Evolutionary conservation across 140 eudicot genomes (phyloP), one percentile per base, ranked within the genome.

Genomic region (Bidens hawaiensis): DNA sequence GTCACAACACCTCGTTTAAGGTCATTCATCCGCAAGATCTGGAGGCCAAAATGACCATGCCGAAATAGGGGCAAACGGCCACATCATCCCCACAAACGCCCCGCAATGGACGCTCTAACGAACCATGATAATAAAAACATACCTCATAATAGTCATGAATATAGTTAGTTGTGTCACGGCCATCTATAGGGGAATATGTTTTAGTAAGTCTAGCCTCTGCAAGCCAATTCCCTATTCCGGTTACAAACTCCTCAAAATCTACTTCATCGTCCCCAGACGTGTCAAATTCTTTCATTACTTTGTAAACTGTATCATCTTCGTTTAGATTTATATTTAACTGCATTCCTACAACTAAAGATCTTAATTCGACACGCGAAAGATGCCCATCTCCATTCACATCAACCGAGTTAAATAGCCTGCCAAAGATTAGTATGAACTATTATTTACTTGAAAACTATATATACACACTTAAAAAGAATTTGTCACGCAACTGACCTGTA

Each of bases 131-230:
- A 13, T 14, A 66, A 10, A 18, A 25, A 66, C 64, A 16, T 70
- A 93, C 99, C 94, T 75, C 84, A 58, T 83, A 85, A 75, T 64
- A 81, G 63, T 77, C 66, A 67, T 73, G 78, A 57, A 88, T 52
- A 46, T 77, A 80, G 67, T 55, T 55, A 4, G 16, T 26, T 27
- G 41, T 16, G 41, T 65, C 85, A 36, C 81, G 76, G 45, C 62
- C 82, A 56, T 72, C 64, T 38, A 28, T 11, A 56, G 33, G 71
- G 26, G 69, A 64, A 69, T 75, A 6, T 70, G 46, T 56, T 56
- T 51, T 78, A 41, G 68, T 36, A 31, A 71, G 68, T 78, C 64
- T 88, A 34, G 86, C 90, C 60, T 74, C 84, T 22, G 71, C 75
- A 38, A 89, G 87, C 89, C 91, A 87, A 60, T 63, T 76, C 23